Evolutionary conservation across 2,329 filamentous ascomycete species (phyloP), one percentile per base, ranked within the genome.

Genomic region (Colletotrichum sp.): DNA sequence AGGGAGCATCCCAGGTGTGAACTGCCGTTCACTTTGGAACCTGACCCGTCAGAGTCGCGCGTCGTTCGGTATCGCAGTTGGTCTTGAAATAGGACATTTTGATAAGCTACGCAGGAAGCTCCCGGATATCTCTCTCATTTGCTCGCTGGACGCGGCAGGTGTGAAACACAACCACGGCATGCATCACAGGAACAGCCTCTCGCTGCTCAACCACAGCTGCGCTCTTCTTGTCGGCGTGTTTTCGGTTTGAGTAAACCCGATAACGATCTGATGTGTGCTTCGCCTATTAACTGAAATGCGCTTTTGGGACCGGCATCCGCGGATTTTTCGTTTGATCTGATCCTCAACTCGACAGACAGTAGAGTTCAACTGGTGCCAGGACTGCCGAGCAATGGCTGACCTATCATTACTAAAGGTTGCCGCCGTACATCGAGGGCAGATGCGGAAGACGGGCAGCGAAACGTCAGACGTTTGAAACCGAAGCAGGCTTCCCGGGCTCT

Each of bases 401-500:
- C 34, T 22, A 57, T 64, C 57, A 44, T 55, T 55, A 48, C 65
- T 52, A 34, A 60, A 34, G 55, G 32, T 36, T 15, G 5, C 28
- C 28, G 15, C 59, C 59, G 59, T 34, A 62, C 32, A 32, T 52
- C 68, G 39, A 60, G 70, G 26, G 32, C 60, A 67, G 34, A 60
- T 12, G 66, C 57, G 59, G 52, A 62, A 66, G 75, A 28, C 39
- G 24, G 26, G 57, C 28, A 32, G 44, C 71, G 71, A 76, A 76
- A 76, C 75, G 75, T 71, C 71, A 70, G 55, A 63, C 75, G 71
- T 76, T 76, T 76, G 75, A 76, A 67, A 65, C 66, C 60, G 36
- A 64, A 48, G 68, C 36, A 39, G 52, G 36, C 30, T 52, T 52
- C 44, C n/a, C n/a, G 44, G 44, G n/a, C 44, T 52, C n/a, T 52